These are phyloP conservation scores for Penstemon eatonii DNA, from an alignment of 257 asterid species.

Conservation along the genomic window DNA sequence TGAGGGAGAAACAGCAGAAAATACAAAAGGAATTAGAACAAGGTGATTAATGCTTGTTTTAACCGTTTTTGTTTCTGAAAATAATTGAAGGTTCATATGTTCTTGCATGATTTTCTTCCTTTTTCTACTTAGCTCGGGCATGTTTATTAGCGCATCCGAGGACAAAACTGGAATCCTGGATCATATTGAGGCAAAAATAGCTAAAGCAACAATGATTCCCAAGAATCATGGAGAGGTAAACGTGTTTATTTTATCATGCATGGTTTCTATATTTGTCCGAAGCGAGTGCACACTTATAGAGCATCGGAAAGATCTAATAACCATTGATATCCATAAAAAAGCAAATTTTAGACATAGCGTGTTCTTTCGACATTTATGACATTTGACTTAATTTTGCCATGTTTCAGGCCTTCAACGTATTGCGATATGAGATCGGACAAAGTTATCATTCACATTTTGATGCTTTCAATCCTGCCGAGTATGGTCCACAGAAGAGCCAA, in stretches of 20 bases:
- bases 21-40: constrained; percentile 84
- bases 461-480: constrained; percentile 87
- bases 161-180: constrained; percentile 74
- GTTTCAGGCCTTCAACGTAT: constrained; percentile 84
- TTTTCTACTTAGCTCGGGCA: constrained; percentile 65
- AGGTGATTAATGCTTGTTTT: constrained; percentile 50
- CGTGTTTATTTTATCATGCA: constrained; percentile 7
- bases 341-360: too few species aligned
- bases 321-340: too few species aligned
- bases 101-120: constrained; percentile 8
- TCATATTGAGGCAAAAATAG: constrained; percentile 75
- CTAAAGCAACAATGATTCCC: constrained; percentile 78
- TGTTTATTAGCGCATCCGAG: constrained; percentile 77
- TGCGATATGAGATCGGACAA: constrained; percentile 90
- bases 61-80: background rate
- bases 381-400: background rate
- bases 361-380: too few species aligned
- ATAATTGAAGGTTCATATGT: background rate
- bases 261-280: too few species aligned
- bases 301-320: too few species aligned
- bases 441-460: constrained; percentile 86
- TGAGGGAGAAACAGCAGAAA: constrained; percentile 80
- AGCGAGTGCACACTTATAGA: too few species aligned
- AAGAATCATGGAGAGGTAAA: constrained; percentile 80
- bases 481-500: constrained; percentile 94